phyloP scores from a whole-genome alignment of 2,329 filamentous ascomycete genomes.

The Colletotrichum theobromicola region DNA sequence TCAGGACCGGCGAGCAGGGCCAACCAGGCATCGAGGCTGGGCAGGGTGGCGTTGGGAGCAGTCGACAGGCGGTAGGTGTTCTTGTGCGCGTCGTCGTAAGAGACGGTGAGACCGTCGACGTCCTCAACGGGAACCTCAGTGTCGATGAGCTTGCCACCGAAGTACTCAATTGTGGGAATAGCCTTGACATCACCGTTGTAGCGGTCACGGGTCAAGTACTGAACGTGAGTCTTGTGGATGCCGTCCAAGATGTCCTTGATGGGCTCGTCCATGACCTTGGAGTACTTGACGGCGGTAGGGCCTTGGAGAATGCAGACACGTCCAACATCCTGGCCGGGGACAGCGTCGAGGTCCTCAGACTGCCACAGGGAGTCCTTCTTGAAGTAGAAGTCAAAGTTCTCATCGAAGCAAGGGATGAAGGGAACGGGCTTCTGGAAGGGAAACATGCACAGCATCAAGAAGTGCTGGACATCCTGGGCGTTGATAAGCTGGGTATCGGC shows the following conservation, averaged over 20 bases:
- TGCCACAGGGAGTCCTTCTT: conserved; percentile 99
- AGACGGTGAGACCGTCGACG: conserved; percentile 84
- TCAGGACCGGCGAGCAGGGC: conserved; percentile 83
- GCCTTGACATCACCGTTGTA: conserved; percentile 76
- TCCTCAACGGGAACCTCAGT: conserved; percentile 71
- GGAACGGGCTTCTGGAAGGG: conserved; percentile 95
- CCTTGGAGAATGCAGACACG: conserved; percentile 96
- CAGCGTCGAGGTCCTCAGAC: conserved; percentile 94
- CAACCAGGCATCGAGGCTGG: conserved; percentile 83
- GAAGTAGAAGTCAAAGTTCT: conserved; percentile 99
- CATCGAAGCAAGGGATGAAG: conserved; percentile 93
- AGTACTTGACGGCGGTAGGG: conserved; percentile 90
- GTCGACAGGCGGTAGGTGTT: conserved; percentile 83
- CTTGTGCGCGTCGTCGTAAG: conserved; percentile 79
- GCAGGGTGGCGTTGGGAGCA: conserved; percentile 75
- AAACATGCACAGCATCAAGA: conserved; percentile 89
- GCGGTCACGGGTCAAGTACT: conserved; percentile 76
- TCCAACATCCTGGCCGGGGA: conserved; percentile 94
- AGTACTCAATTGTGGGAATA: conserved; percentile 91
- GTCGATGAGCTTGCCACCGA: conserved; percentile 85
- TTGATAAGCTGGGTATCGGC: conserved; percentile 93
- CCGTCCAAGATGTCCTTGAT: conserved; percentile 93
- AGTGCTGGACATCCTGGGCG: conserved; percentile 97
- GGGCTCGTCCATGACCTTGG: conserved; percentile 88
- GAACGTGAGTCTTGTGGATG: conserved; percentile 88